Percentiles rank a stretch among this genome's conserved stretches.
phyloP scores from a whole-genome alignment of 352 stramenopile genomes.

The Pythium periplocum region DNA sequence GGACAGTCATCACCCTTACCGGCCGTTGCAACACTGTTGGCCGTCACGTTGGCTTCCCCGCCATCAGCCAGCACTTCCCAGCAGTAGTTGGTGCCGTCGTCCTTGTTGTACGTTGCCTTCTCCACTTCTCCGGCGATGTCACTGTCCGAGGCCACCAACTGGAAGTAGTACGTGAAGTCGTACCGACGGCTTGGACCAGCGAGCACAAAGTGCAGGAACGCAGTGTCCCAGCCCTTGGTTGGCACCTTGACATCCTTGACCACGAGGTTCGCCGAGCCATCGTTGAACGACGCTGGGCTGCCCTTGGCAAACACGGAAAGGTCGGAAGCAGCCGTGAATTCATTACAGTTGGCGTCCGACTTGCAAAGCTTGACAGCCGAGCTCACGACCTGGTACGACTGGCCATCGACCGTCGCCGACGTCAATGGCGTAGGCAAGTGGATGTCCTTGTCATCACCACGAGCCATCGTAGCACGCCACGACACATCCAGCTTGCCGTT shows the following conservation, averaged over 20 bases:
- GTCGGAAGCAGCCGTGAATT: constrained; percentile 20
- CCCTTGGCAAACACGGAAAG: not conserved
- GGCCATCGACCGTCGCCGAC: constrained; percentile 20
- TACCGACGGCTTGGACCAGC: constrained; percentile 31
- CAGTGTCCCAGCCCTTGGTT: constrained; percentile 24
- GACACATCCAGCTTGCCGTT: constrained; percentile 15
- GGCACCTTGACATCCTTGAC: constrained; percentile 26
- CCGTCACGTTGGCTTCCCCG: constrained; percentile 15
- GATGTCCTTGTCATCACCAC: constrained; percentile 29
- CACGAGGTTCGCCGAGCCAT: constrained; percentile 26
- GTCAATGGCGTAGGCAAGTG: constrained; percentile 38
- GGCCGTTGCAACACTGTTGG: constrained; percentile 26
- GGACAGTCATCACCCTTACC: constrained; percentile 34
- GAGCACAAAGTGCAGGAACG: constrained; percentile 44
- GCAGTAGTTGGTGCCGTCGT: constrained; percentile 36
- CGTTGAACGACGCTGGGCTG: constrained; percentile 29
- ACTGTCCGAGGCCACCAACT: constrained; percentile 30
- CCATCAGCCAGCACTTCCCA: constrained; percentile 31
- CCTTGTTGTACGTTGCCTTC: constrained; percentile 19
- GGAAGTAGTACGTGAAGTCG: constrained; percentile 52
- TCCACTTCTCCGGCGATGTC: constrained; percentile 19
- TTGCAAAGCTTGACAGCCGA: constrained; percentile 45
- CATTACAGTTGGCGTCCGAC: constrained; percentile 27
- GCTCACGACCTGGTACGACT: constrained; percentile 41
- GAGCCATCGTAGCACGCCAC: constrained; percentile 34